Evolutionary conservation across 306 rosid species (phyloP).

Genomic region (Fagus crenata): DNA sequence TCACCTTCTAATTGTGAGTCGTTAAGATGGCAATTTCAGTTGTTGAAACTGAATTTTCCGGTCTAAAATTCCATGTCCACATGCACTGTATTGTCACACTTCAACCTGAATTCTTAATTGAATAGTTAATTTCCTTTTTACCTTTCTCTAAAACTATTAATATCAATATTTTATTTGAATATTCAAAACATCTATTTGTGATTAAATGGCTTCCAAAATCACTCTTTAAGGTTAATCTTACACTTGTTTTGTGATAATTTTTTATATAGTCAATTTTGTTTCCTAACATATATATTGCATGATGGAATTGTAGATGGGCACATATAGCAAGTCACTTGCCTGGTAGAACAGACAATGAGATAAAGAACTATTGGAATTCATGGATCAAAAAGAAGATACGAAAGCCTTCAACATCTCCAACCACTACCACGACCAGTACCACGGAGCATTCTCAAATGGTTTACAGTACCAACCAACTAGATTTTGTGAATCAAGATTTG

Average conservation of each 20-base stretch:
- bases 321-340: constrained; percentile 98
- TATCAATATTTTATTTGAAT: too few relatives aligned
- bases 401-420: constrained; percentile 53
- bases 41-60: constrained; percentile 36
- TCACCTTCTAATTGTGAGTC: constrained; percentile 32
- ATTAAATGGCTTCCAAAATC: background rate
- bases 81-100: constrained; percentile 12
- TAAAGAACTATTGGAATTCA: constrained; percentile 96
- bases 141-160: background rate
- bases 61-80: constrained; percentile 21
- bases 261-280: background rate
- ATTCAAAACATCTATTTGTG: too few relatives aligned
- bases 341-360: constrained; percentile 95
- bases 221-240: background rate
- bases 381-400: constrained; percentile 95
- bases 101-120: background rate
- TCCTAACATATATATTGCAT: background rate
- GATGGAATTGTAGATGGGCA: constrained; percentile 75
- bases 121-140: background rate
- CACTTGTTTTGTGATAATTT: background rate
- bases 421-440: constrained; percentile 21
- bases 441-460: constrained; percentile 41
- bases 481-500: constrained; percentile 52
- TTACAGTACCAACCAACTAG: constrained; percentile 51
- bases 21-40: constrained; percentile 46